Base-by-base conservation (phyloP, 2,329 filamentous ascomycete species). In the Aulographum hederae region DNA sequence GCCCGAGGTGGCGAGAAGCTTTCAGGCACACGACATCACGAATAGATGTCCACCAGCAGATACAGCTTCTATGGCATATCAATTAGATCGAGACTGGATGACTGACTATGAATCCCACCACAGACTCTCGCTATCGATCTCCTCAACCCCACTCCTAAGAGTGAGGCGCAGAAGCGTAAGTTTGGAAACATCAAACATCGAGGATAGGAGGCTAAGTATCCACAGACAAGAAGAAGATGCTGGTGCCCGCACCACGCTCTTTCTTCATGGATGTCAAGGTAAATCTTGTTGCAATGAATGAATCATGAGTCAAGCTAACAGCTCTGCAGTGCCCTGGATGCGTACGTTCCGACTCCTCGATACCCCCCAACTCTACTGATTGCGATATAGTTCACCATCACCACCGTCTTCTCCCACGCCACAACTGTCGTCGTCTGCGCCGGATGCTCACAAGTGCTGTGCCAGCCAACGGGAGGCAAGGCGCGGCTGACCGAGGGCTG, bases 201-300 rank as follows among this genome's bases (percentile, higher is more conserved):
- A n/a, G n/a, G n/a, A n/a, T n/a, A n/a, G n/a, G n/a, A n/a, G n/a
- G 84, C 84, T 93, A 82, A 48, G 66, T 51, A 42, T 26, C 16
- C 15, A 27, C 18, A 12, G 27, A 6, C 23, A 23, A 10, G 21
- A 10, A 12, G 10, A 47, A 91, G 84, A 84, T 73, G 48, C 80
- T 98, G 53, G 89, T 98, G 59, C 89, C 89, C 54, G 78, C 73
- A 46, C 89, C 89, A 54, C 82, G 89, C 62, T 95, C 86, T 48
- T 98, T 95, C 80, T 98, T 98, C 81, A 98, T 98, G 89, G 89
- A 98, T 61, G 89, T 98, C 72, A 98, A 98, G n/a, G n/a, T n/a
- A n/a, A n/a, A n/a, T n/a, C n/a, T n/a, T n/a, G n/a, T n/a, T n/a
- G n/a, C n/a, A n/a, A n/a, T n/a, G n/a, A n/a, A n/a, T n/a, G n/a